Evolutionary conservation across 352 stramenopile genomes (phyloP).

Genomic region (Phytophthora pisi): DNA sequence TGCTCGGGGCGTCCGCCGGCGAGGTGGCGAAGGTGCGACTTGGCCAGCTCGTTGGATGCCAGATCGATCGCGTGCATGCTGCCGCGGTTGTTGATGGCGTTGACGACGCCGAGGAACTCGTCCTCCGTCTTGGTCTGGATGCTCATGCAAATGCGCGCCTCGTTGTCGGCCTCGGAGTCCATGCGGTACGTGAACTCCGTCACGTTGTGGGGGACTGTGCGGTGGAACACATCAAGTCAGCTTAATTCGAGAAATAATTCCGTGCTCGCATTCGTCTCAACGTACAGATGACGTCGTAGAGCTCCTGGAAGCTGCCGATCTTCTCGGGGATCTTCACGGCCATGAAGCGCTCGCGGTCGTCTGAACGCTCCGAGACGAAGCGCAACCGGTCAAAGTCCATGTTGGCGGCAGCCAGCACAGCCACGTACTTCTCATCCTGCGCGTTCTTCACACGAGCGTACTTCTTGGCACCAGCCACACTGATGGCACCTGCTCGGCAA

Average conservation of each 20-base stretch:
- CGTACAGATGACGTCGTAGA: conserved; percentile 83
- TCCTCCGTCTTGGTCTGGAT: conserved; percentile 91
- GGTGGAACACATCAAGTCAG: conserved; percentile 5
- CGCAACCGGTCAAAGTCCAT: conserved; percentile 99
- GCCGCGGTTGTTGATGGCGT: conserved; percentile 63
- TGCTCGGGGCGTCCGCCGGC: conserved; percentile 89
- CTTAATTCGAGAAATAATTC: not conserved
- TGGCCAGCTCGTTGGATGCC: conserved; percentile 96
- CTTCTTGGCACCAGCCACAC: conserved; percentile 96
- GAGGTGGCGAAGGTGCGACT: conserved; percentile 95
- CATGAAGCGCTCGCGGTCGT: conserved; percentile 96
- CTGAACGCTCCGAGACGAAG: conserved; percentile 90
- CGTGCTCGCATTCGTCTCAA: not conserved
- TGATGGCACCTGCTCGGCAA: conserved; percentile 87
- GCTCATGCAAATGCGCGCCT: conserved; percentile 95
- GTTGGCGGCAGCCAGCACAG: conserved; percentile 97
- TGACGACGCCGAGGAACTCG: conserved; percentile 69
- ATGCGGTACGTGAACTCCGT: conserved; percentile 99
- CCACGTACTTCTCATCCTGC: conserved; percentile 90
- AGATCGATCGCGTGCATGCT: conserved; percentile 95
- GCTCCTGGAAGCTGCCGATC: conserved; percentile 90
- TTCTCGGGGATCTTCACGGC: conserved; percentile 96
- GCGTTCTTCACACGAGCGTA: conserved; percentile 74
- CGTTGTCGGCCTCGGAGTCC: conserved; percentile 64
- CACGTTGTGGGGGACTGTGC: conserved; percentile 75